Conservation (phyloP, 1,284 basidiomycete species). For the Irpex sp. region DNA sequence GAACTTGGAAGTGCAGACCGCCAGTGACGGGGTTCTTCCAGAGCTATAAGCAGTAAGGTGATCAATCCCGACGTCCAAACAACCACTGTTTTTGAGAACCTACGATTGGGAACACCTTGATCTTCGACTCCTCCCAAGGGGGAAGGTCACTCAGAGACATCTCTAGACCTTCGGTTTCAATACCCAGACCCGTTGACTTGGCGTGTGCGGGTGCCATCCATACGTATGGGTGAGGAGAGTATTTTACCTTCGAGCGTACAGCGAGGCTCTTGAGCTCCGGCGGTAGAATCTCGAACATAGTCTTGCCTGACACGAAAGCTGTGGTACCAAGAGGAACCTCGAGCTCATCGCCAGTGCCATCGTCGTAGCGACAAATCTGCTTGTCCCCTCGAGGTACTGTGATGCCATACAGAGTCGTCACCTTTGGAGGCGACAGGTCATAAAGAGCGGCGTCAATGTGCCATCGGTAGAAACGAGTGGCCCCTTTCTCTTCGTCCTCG, state of each 20-base stretch:
- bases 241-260: constrained; percentile 68
- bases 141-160: constrained; percentile 63
- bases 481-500: constrained; percentile 73
- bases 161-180: constrained; percentile 75
- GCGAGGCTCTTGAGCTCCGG: constrained; percentile 77
- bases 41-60: constrained; percentile 36
- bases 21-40: constrained; percentile 87
- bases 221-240: constrained; percentile 78
- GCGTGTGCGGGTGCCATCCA: constrained; percentile 82
- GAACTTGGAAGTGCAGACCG: constrained; percentile 73
- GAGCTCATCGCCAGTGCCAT: constrained; percentile 83
- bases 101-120: constrained; percentile 71
- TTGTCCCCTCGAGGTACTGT: constrained; percentile 63
- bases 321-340: constrained; percentile 85
- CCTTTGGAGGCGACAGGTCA: constrained; percentile 81
- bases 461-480: constrained; percentile 89
- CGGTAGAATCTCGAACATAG: constrained; percentile 84
- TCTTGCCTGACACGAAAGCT: constrained; percentile 76
- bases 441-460: constrained; percentile 95
- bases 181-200: constrained; percentile 72
- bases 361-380: constrained; percentile 83
- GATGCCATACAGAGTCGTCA: constrained; percentile 86
- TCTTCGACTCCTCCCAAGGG: constrained; percentile 65
- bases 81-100: constrained; percentile 20
- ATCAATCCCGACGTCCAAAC: not conserved